Conservation (phyloP, 2,329 filamentous ascomycete genomes). For the Laburnicola sp. region DNA sequence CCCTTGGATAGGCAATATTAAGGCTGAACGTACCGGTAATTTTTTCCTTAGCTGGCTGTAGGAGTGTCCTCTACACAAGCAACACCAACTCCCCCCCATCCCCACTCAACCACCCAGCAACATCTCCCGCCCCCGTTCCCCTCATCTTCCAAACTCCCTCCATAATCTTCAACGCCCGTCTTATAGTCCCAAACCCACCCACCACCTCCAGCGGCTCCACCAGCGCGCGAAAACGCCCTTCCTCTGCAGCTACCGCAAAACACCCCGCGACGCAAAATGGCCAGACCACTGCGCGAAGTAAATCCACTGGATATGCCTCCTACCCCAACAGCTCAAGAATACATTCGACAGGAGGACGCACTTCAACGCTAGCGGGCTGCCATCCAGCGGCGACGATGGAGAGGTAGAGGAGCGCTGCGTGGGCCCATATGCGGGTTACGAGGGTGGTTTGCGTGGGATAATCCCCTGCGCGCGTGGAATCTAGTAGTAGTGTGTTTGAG, state of each 20-base stretch:
- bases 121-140: constrained; percentile 24
- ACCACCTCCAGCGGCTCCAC: constrained; percentile 21
- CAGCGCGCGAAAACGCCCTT: constrained; percentile 26
- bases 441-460: background rate
- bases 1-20: too few relatives aligned
- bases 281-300: constrained; percentile 37
- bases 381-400: constrained; percentile 24
- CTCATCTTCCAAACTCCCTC: constrained; percentile 39
- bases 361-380: constrained; percentile 20
- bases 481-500: background rate
- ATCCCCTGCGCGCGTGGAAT: too few relatives aligned
- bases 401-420: constrained; percentile 25
- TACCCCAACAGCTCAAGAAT: constrained; percentile 15
- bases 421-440: constrained; percentile 25
- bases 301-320: constrained; percentile 17
- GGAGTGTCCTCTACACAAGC: constrained; percentile 20
- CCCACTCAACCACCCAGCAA: constrained; percentile 36
- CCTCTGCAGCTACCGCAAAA: constrained; percentile 14
- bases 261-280: constrained; percentile 41
- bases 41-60: background rate
- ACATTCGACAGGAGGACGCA: constrained; percentile 18
- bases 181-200: constrained; percentile 29
- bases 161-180: constrained; percentile 43
- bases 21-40: too few relatives aligned
- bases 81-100: constrained; percentile 33